Base-by-base conservation (phyloP, 305 asterid genomes). In the Fraxinus xanthoxyloides region DNA sequence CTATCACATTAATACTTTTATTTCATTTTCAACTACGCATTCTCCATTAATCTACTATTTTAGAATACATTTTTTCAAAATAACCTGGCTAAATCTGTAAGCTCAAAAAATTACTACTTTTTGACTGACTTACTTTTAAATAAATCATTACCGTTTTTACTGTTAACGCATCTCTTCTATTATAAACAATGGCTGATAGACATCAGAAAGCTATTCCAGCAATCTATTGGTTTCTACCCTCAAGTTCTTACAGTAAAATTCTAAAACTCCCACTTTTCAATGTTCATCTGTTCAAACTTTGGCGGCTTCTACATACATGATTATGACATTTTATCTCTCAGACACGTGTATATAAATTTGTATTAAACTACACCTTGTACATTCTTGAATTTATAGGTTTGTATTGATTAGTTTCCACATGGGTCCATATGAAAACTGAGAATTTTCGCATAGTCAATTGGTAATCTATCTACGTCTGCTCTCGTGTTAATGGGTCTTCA, bases 271-370 rank as follows among this genome's bases (percentile, higher is more conserved):
- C 34, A 51, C 83, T 12, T 46, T 77, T 82, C 76, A 61, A 28
- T 23, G 26, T 36, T 61, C 6, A 19, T 21, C 5, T 17, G 78
- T 84, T 84, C 82, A 81, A 86, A 84, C 72, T 82, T 79, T 83
- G 88, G 81, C 86, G 79, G 90, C 88, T 87, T 86, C 78, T 72
- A 69, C 79, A 78, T 8, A 51, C 13, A 59, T 69, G 40, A 69
- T 28, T 5, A 12, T 31, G 40, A 30, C 75, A 5, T 69, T 31
- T 34, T 67, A n/a, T 70, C 24, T 70, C 77, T 6, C 30, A 1
- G 34, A 13, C 46, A 32, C 61, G 38, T 48, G 5, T 23, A 36
- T 23, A 19, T 13, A 54, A 75, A 35, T n/a, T 79, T 80, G 12
- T 63, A 5, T 30, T 78, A 43, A 65, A 63, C 70, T 24, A 46